Base-by-base conservation (phyloP, 2,329 filamentous ascomycete species). In the Colletotrichum viniferum region DNA sequence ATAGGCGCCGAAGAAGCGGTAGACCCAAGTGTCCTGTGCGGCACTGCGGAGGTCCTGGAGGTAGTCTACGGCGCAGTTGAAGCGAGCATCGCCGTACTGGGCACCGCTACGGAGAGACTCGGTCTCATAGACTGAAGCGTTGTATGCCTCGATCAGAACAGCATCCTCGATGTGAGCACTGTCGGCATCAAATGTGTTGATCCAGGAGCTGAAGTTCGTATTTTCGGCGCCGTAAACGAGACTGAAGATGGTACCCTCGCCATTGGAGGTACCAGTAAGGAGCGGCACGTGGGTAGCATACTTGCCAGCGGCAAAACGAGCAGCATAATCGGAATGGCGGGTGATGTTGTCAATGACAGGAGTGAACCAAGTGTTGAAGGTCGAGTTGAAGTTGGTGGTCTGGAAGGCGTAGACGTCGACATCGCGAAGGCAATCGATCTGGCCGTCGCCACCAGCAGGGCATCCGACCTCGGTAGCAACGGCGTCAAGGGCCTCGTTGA, bases 61-160 rank as follows among this genome's bases (percentile, higher is more conserved):
- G 48, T 83, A 85, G 77, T 85, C 84, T 4, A 84, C 81, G 1
- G 84, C 78, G 76, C 86, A 88, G 78, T 86, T 84, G 81, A 88
- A 88, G 13, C 86, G 85, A 5, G 85, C 86, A 21, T 88, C 86
- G 32, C 86, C 87, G 43, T 85, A 85, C 79, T 87, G 86, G 0
- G 80, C 79, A 18, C 86, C 87, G 73, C 85, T 86, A 76, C 84
- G 83, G 13, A 83, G 81, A 4, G 86, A 83, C 21, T 84, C 84
- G 60, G 79, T 82, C 21, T 79, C 78, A 21, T 77, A 87, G 71
- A 86, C 83, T 2, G 82, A 78, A 4, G 79, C 75, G 24, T 83
- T 81, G 78, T 86, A 86, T 12, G 82, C 81, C 3, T 69, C 77
- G 32, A 83, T 72, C 7, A 86, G 78, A 7, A 79, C 71, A 2